phyloP scores from a whole-genome alignment of 2,329 filamentous ascomycete species.

The Cercospora brassicicola region DNA sequence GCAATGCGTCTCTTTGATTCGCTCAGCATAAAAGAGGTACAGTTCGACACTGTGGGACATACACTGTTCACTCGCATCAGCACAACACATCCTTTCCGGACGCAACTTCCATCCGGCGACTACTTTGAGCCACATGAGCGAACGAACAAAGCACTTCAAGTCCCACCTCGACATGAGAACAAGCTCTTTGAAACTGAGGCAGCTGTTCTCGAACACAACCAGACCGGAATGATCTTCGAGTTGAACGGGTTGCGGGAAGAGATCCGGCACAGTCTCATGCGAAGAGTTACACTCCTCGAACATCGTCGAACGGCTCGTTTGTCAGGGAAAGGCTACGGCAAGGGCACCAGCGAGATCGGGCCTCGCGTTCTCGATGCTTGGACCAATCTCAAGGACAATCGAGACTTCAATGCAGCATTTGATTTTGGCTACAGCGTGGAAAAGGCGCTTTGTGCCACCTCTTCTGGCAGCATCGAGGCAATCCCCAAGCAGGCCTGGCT shows the following conservation, averaged over 20 bases:
- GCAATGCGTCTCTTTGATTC: constrained; percentile 37
- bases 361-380: constrained; percentile 35
- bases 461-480: neutral
- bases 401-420: constrained; percentile 40
- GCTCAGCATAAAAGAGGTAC: constrained; percentile 40
- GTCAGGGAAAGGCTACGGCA: constrained; percentile 26
- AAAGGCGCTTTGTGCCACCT: constrained; percentile 24
- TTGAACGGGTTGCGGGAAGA: constrained; percentile 37
- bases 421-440: constrained; percentile 38
- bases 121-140: constrained; percentile 35
- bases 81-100: constrained; percentile 34
- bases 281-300: constrained; percentile 38
- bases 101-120: constrained; percentile 23
- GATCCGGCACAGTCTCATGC: constrained; percentile 34
- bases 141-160: constrained; percentile 31
- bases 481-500: constrained; percentile 28
- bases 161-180: constrained; percentile 37
- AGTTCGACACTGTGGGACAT: constrained; percentile 41
- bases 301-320: constrained; percentile 37
- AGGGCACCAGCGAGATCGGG: constrained; percentile 26
- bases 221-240: constrained; percentile 42
- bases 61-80: constrained; percentile 38
- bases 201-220: constrained; percentile 34
- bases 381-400: constrained; percentile 35
- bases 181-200: constrained; percentile 38